Evolutionary conservation across 768 basidiomycete species (phyloP), one percentile per base, ranked within the genome.

Genomic region (Daedalea quercina): DNA sequence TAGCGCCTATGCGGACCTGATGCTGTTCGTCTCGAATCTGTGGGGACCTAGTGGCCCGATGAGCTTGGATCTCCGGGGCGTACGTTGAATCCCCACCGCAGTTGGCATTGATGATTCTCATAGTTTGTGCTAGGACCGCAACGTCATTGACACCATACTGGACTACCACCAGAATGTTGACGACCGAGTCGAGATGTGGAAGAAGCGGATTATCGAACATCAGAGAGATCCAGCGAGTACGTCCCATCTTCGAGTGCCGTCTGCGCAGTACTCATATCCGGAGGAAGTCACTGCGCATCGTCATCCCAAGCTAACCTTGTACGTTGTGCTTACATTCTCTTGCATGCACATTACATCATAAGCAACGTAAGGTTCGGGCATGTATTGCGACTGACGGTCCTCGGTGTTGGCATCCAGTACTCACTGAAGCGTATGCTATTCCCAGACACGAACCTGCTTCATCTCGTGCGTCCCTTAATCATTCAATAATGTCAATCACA

Each of bases 1-100:
- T 20, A 76, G 76, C 56, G 78, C 73, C 4, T 78, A 79, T 54
- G 77, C 79, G 20, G 74, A 76, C 53, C 68, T 82, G 44, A 69
- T 82, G 26, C 62, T 77, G 12, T 61, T 76, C 25, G 76, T 81
- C 67, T 73, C 72, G 2, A 60, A 74, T 67, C 73, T 43, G 61
- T 55, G 28, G 56, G 47, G 13, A 53, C 65, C 15, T 61, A 52
- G 1, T 6, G 54, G 6, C 12, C 47, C 12, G 24, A 44, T 9
- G 19, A 28, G 28, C 20, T 22, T 23, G 44, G 3, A 23, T 25
- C 11, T 42, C 40, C 23, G 20, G 17, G 13, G 35, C 46, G 34
- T 44, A 25, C 6, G n/a, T 34, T 15, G 50, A 13, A 3, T 46
- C 37, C 15, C n/a, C 24, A 3, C 24, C 26, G n/a, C 11, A 9